These are phyloP conservation scores for Penicillium herquei DNA, from an alignment of 495 filamentous ascomycete genomes.

Conservation along the genomic window DNA sequence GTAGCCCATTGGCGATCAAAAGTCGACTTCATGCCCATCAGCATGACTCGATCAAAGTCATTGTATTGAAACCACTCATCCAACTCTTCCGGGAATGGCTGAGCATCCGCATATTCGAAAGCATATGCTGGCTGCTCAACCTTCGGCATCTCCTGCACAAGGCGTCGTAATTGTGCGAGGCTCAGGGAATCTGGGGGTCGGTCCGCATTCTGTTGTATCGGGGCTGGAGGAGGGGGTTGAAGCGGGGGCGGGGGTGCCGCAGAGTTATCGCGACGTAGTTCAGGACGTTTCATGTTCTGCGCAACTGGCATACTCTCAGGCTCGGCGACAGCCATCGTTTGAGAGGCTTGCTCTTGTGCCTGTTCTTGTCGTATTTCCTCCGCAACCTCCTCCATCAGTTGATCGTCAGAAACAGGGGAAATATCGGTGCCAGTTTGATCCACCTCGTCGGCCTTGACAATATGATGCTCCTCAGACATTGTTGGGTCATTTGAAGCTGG, in stretches of 20 bases:
- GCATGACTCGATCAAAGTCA: conserved; percentile 68
- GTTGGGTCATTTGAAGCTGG: conserved; percentile 19
- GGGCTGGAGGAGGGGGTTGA: conserved; percentile 58
- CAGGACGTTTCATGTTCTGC: conserved; percentile 45
- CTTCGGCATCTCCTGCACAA: conserved; percentile 80
- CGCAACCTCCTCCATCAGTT: conserved; percentile 48
- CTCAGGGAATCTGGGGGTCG: conserved; percentile 74
- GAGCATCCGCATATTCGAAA: conserved; percentile 83
- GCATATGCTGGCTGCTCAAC: conserved; percentile 84
- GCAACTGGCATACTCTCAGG: conserved; percentile 11
- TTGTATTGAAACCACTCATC: conserved; percentile 95
- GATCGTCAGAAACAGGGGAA: conserved; percentile 46
- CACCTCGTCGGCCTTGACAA: conserved; percentile 55
- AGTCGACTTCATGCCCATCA: conserved; percentile 65
- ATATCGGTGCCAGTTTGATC: conserved; percentile 56
- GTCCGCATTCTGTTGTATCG: conserved; percentile 40
- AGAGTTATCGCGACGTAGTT: conserved; percentile 53
- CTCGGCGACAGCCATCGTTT: conserved; percentile 8
- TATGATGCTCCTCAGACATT: conserved; percentile 36
- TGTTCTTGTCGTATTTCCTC: conserved; percentile 42
- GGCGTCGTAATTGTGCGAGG: conserved; percentile 71
- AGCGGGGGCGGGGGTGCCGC: conserved; percentile 55
- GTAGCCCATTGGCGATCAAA: conserved; percentile 66
- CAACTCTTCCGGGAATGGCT: conserved; percentile 79
- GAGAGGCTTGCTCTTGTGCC: conserved; percentile 33